Percentiles rank a stretch among this genome's conserved stretches.
These are phyloP conservation scores for Aeminium ludgeri DNA, from an alignment of 495 filamentous ascomycete genomes.

Conservation along the genomic window DNA sequence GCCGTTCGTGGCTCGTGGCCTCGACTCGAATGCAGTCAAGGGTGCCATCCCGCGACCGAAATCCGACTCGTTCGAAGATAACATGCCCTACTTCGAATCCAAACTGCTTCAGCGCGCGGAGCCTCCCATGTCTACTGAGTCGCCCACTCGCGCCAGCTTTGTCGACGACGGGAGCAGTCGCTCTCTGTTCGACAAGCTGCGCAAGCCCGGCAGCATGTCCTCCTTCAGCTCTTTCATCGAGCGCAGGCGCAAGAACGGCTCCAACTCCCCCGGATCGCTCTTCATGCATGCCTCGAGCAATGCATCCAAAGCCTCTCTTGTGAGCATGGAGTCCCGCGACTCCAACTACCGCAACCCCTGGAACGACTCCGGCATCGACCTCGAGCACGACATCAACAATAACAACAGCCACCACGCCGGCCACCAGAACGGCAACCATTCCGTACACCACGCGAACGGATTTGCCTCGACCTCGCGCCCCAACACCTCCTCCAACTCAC, in stretches of 20 bases:
- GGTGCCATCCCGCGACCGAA: slow-evolving; percentile 89
- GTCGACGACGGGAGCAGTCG: slow-evolving; percentile 55
- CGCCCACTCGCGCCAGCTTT: slow-evolving; percentile 65
- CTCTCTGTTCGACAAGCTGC: slow-evolving; percentile 72
- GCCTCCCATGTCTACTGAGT: slow-evolving; percentile 56
- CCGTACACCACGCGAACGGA: slow-evolving; percentile 27
- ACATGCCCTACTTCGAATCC: slow-evolving; percentile 86
- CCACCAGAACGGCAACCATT: slow-evolving; percentile 43
- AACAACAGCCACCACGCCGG: slow-evolving; percentile 35
- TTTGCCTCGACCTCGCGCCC: slow-evolving; percentile 23
- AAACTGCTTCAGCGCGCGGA: slow-evolving; percentile 87
- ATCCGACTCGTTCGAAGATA: slow-evolving; percentile 96
- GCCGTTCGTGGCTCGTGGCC: slow-evolving; percentile 63
- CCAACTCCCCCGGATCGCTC: slow-evolving; percentile 61
- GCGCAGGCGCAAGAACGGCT: slow-evolving; percentile 77
- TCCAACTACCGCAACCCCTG: slow-evolving; percentile 90
- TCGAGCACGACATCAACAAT: slow-evolving; percentile 64
- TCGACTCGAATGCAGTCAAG: slow-evolving; percentile 72
- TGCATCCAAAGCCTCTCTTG: slow-evolving; percentile 83
- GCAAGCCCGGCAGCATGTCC: slow-evolving; percentile 83
- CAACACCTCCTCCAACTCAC: slow-evolving; percentile 14
- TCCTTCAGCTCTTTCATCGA: slow-evolving; percentile 85
- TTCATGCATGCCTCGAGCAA: slow-evolving; percentile 89
- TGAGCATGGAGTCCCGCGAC: slow-evolving; percentile 80
- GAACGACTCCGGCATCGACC: slow-evolving; percentile 91